Conservation (phyloP, 2,329 filamentous ascomycete species). For the Pseudogymnoascus sp. region DNA sequence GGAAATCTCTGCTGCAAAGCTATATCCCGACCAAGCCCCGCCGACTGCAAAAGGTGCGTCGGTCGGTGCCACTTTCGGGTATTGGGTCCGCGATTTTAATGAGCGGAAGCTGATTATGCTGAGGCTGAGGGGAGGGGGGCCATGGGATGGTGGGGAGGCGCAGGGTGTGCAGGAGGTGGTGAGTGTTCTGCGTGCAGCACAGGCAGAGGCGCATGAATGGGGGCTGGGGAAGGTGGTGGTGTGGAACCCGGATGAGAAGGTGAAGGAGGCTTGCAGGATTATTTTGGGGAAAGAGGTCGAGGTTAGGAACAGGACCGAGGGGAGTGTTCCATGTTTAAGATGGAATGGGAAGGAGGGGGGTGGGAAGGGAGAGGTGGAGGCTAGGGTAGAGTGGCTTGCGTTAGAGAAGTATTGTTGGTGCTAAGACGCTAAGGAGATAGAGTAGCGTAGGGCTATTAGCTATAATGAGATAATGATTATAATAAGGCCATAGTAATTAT, state of each 20-base stretch:
- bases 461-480: not conserved
- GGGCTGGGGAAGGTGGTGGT: slow-evolving; percentile 28
- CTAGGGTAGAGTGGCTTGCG: not conserved
- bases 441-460: not conserved
- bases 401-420: not conserved
- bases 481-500: not conserved
- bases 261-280: slow-evolving; percentile 23
- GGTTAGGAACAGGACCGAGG: not conserved
- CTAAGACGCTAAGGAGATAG: not conserved
- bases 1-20: not conserved
- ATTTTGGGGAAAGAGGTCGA: not conserved
- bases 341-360: not conserved
- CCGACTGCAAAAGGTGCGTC: slow-evolving; percentile 19
- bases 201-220: slow-evolving; percentile 27
- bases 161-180: slow-evolving; percentile 20
- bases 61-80: not conserved
- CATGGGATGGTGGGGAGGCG: not conserved
- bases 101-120: not conserved
- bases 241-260: slow-evolving; percentile 30
- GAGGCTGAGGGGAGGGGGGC: not conserved
- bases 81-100: not conserved
- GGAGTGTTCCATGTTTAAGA: not conserved
- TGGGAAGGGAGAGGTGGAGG: not conserved
- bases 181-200: slow-evolving; percentile 28
- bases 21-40: slow-evolving; percentile 16